Base-by-base conservation (phyloP, 495 filamentous ascomycete genomes). In the Saxophila tyrrhenica region DNA sequence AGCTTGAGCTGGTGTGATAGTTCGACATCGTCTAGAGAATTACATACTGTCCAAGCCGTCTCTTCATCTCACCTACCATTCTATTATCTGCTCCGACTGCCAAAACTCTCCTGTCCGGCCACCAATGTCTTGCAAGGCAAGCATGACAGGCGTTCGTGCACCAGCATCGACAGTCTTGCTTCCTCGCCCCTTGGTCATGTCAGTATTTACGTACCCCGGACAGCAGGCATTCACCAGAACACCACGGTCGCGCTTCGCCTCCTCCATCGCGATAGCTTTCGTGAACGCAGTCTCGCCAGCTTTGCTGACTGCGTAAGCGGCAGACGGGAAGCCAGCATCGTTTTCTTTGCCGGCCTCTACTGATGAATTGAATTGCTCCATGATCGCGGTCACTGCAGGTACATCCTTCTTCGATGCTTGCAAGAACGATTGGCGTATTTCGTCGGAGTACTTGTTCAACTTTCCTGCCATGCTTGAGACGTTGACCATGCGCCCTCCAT, bases 191-290 rank as follows among this genome's bases (percentile, higher is more conserved):
- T 63, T 71, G 23, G 74, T 75, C 75, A 78, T 76, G 61, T 78
- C 75, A 43, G 75, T 78, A 38, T 64, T 63, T 20, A 77, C 75
- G 43, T 55, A 60, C 8, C 75, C 75, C 0, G 75, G 76, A 67
- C 75, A 78, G 58, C 74, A 78, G 17, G 65, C 63, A 57, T 79
- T 77, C n/a, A 78, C 61, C 57, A 76, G 56, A 13, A 73, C 59
- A 8, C 60, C 63, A 1, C 63, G 59, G 3, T 62, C 64, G 48
- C 57, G 61, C 57, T 50, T 56, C 50, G 45, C 59, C 61, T 70
- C 69, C 46, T 72, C 63, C 25, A 17, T 9, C 35, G 72, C 74
- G 16, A 75, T 25, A 0, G 60, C 71, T 52, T 62, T 69, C 20
- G 73, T 76, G 53, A 66, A 64, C 1, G 66, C 73, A 24, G 65